Percentiles rank a stretch among this genome's conserved stretches.
These are phyloP conservation scores for Penicillium rolfsii DNA, from an alignment of 2,329 filamentous ascomycete species.

Conservation along the genomic window DNA sequence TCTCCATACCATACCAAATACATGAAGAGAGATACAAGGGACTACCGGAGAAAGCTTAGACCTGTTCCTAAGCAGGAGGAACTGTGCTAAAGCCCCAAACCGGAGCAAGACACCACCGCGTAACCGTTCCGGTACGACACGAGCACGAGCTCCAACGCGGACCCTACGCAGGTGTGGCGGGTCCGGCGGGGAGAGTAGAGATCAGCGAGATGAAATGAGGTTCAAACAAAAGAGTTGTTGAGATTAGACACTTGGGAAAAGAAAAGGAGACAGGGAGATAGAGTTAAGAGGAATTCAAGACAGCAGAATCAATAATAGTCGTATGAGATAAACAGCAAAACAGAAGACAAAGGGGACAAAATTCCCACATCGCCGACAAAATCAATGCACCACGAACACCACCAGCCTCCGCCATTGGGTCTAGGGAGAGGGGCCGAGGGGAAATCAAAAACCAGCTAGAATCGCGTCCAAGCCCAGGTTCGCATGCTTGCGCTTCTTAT, in stretches of 20 bases:
- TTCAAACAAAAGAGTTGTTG: constrained; percentile 9
- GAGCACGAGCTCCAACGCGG: neutral
- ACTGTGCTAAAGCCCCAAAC: no score
- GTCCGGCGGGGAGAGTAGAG: neutral
- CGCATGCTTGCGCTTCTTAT: constrained; percentile 32
- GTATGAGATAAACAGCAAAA: constrained; percentile 31
- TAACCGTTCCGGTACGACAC: no score
- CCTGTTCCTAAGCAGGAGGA: neutral
- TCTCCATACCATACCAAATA: constrained; percentile 3
- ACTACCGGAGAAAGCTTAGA: neutral
- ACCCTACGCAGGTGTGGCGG: neutral
- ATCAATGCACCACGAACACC: constrained; percentile 45
- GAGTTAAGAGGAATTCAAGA: constrained; percentile 22
- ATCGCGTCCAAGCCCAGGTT: constrained; percentile 35
- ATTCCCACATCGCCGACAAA: constrained; percentile 41
- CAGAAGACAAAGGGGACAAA: constrained; percentile 25
- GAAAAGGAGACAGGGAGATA: constrained; percentile 14
- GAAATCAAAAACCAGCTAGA: constrained; percentile 31
- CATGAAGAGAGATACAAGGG: constrained; percentile 1
- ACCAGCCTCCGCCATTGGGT: constrained; percentile 39
- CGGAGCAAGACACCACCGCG: no score
- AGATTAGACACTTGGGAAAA: constrained; percentile 31
- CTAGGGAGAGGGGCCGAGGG: constrained; percentile 41
- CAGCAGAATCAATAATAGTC: constrained; percentile 31
- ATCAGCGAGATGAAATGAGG: neutral